Evolutionary conservation across 129 eudicot genomes (phyloP).

Genomic region (Centaurea solstitialis): DNA sequence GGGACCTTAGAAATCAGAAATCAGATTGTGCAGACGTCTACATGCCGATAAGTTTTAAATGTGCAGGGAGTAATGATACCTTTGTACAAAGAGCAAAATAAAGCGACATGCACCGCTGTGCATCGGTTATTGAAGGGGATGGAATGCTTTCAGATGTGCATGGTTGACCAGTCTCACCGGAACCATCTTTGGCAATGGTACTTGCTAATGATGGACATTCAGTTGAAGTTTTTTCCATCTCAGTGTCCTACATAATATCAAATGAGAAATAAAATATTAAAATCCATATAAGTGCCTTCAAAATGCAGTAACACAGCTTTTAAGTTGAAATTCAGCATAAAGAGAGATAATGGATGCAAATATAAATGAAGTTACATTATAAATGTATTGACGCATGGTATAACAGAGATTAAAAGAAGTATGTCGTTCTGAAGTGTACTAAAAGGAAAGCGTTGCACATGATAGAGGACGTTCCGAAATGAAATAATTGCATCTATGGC

Average conservation of each 20-base stretch:
- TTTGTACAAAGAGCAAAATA: constrained; percentile 99
- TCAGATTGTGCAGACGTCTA: background rate
- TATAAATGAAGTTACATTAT: background rate
- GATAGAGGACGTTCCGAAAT: no score
- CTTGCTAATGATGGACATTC: constrained; percentile 39
- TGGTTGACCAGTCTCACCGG: constrained; percentile 44
- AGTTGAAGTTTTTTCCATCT: constrained; percentile 41
- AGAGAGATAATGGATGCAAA: background rate
- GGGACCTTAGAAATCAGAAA: constrained; percentile 1
- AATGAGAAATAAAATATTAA: constrained; percentile 9
- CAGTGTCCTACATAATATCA: constrained; percentile 45
- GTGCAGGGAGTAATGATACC: constrained; percentile 40
- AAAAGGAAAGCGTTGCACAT: no score
- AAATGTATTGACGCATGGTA: background rate
- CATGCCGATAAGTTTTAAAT: background rate
- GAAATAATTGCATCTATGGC: background rate
- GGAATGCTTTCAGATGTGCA: constrained; percentile 49
- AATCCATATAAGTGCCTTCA: background rate
- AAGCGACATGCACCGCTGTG: constrained; percentile 83
- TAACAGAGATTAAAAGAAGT: background rate
- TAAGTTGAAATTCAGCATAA: background rate
- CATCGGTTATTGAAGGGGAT: constrained; percentile 55
- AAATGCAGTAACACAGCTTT: background rate
- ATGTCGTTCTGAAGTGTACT: no score
- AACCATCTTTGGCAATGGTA: constrained; percentile 38